Evolutionary conservation across 345 rosid genomes (phyloP).

Genomic region (Euphorbia pulcherrima): DNA sequence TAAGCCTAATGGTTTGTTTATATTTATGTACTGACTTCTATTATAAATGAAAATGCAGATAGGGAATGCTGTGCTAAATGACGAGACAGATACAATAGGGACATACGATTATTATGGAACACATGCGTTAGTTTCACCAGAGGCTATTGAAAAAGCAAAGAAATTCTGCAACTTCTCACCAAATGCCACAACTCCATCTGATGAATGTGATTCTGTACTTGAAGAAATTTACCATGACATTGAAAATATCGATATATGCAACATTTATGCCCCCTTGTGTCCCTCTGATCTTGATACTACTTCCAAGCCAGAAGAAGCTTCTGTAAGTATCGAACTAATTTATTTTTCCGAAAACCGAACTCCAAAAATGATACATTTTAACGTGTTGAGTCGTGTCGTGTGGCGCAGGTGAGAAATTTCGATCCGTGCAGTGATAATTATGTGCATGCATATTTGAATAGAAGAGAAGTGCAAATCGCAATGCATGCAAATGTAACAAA

Average conservation of each 20-base stretch:
- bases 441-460: conserved; percentile 62
- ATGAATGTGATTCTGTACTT: conserved; percentile 37
- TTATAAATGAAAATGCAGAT: no score
- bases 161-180: conserved; percentile 51
- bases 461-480: conserved; percentile 69
- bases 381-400: no score
- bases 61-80: conserved; percentile 80
- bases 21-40: no score
- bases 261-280: conserved; percentile 73
- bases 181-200: conserved; percentile 22
- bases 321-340: no score
- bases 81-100: conserved; percentile 59
- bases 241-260: conserved; percentile 47
- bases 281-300: conserved; percentile 45
- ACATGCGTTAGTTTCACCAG: conserved; percentile 63
- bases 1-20: no score
- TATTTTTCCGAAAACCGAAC: no score
- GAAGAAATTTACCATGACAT: conserved; percentile 19
- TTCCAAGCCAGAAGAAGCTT: conserved; percentile 41
- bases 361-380: no score
- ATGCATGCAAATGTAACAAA: conserved; percentile 78
- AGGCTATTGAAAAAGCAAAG: conserved; percentile 21
- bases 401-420: conserved; percentile 38
- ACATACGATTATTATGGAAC: conserved; percentile 58
- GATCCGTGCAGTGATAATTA: conserved; percentile 72